A percentile compares a stretch with the other conserved stretches of the same genome.
phyloP scores from a whole-genome alignment of 2,329 filamentous ascomycete genomes.

The Pyricularia sp. region DNA sequence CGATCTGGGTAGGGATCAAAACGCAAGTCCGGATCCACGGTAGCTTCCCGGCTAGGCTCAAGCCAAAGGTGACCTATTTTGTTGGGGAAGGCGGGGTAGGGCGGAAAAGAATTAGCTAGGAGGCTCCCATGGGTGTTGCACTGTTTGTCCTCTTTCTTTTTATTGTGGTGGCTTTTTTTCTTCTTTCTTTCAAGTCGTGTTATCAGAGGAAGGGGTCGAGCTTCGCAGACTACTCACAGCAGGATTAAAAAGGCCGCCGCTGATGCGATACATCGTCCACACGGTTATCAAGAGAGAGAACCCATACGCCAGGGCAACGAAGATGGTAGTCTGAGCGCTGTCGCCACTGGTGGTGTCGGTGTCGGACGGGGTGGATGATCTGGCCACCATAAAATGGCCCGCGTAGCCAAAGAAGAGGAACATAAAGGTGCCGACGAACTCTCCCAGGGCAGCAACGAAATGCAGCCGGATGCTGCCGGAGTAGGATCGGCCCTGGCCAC shows the following conservation, averaged over 20 bases:
- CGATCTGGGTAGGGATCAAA: slow-evolving; percentile 40
- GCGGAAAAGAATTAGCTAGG: too few species aligned
- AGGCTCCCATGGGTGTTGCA: too few species aligned
- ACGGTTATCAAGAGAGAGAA: slow-evolving; percentile 36
- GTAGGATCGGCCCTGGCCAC: too few species aligned
- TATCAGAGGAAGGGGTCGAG: not conserved
- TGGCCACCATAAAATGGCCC: slow-evolving; percentile 8
- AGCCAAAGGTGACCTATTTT: slow-evolving; percentile 36
- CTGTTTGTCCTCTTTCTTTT: not conserved
- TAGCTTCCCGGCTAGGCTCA: slow-evolving; percentile 40
- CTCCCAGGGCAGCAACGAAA: slow-evolving; percentile 26
- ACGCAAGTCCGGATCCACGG: slow-evolving; percentile 33
- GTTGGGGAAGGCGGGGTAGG: too few species aligned
- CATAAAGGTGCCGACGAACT: slow-evolving; percentile 32
- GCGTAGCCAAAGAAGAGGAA: slow-evolving; percentile 33
- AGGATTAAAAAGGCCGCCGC: slow-evolving; percentile 31
- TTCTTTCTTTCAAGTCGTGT: not conserved
- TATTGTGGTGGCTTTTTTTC: not conserved
- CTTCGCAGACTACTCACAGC: slow-evolving; percentile 17
- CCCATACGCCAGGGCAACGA: slow-evolving; percentile 30
- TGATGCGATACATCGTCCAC: slow-evolving; percentile 40
- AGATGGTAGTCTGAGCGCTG: slow-evolving; percentile 16
- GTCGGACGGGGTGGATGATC: not conserved
- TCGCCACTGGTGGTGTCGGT: not conserved
- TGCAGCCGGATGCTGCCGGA: not conserved